Evolutionary conservation across 164 flowering plant genomes (phyloP).

Genomic region (Protea cynaroides): DNA sequence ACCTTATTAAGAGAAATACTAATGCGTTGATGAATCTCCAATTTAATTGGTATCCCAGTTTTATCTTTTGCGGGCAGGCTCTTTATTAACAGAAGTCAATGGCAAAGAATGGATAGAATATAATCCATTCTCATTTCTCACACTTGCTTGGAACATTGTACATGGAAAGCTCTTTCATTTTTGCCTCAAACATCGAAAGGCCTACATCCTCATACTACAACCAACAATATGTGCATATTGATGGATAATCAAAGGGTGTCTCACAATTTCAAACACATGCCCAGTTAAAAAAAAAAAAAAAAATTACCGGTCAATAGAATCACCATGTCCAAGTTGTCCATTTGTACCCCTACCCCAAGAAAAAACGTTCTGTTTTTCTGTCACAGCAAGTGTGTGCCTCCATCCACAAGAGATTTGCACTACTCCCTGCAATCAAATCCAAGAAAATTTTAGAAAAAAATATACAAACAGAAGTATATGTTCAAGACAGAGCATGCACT

Average conservation of each 20-base stretch:
- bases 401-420: conserved; percentile 69
- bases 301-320: conserved; percentile 41
- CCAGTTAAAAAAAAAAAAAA: not conserved
- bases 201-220: not conserved
- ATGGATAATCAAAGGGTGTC: conserved; percentile 1
- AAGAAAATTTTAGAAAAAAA: not conserved
- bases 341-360: conserved; percentile 87
- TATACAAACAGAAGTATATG: no score
- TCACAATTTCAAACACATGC: not conserved
- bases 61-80: not conserved
- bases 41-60: no score
- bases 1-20: no score
- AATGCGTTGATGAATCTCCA: no score
- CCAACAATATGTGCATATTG: not conserved
- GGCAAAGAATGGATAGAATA: not conserved
- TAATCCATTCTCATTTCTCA: not conserved
- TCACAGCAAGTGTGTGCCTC: conserved; percentile 74
- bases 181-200: not conserved
- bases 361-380: conserved; percentile 53
- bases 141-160: not conserved
- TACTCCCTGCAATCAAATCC: conserved; percentile 41
- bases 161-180: not conserved
- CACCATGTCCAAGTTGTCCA: conserved; percentile 78
- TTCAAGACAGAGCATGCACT: no score
- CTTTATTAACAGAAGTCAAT: not conserved